These are phyloP conservation scores for Magnaporthales sp. DNA, from an alignment of 2,329 filamentous ascomycete genomes.

Conservation along the genomic window DNA sequence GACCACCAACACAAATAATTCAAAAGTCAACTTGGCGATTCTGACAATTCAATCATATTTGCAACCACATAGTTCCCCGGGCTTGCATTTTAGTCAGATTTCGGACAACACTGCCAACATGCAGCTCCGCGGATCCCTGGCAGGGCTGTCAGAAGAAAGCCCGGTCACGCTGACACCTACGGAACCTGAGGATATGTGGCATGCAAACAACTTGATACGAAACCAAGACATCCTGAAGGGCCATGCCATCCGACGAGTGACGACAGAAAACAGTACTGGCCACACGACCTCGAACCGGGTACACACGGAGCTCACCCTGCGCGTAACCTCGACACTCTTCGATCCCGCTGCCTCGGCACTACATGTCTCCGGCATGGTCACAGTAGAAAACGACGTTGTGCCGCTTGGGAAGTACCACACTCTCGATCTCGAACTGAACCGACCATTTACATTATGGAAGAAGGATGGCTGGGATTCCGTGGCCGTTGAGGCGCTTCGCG, in stretches of 20 bases:
- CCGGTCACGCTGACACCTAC: not conserved
- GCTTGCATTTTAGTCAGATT: not conserved
- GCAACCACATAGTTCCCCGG: not conserved
- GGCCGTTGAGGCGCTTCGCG: constrained; percentile 65
- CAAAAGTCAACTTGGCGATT: not conserved
- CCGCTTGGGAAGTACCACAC: constrained; percentile 49
- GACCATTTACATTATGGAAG: constrained; percentile 85
- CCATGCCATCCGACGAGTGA: constrained; percentile 47
- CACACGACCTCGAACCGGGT: constrained; percentile 40
- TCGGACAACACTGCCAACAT: not conserved
- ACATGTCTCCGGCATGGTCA: constrained; percentile 46
- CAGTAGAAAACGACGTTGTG: constrained; percentile 43
- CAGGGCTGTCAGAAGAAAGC: not conserved
- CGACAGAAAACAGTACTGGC: constrained; percentile 34
- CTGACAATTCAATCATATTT: not conserved
- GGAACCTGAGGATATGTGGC: constrained; percentile 29
- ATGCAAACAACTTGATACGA: constrained; percentile 52
- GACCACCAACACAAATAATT: not conserved
- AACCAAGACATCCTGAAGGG: constrained; percentile 44
- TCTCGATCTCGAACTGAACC: constrained; percentile 74
- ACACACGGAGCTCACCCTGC: constrained; percentile 48
- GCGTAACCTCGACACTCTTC: constrained; percentile 49
- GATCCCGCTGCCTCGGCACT: constrained; percentile 46
- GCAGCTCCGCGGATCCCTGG: not conserved
- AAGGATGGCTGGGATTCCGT: constrained; percentile 84